Evolutionary conservation across 2,329 filamentous ascomycete species (phyloP).

Genomic region (Cryphonectria parasitica): DNA sequence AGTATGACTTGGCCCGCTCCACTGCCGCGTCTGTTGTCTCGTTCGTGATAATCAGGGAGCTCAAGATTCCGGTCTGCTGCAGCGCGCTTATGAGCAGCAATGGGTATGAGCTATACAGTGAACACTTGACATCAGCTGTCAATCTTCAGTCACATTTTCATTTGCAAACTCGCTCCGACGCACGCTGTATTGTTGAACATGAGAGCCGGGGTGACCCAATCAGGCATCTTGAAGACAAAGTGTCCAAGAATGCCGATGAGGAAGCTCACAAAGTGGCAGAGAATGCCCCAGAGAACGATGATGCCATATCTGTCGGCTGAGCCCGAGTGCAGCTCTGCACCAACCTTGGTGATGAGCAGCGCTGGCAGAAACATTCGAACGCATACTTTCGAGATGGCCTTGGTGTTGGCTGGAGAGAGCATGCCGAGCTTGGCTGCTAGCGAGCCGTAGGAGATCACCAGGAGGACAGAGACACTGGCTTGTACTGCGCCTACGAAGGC

Average conservation of each 20-base stretch:
- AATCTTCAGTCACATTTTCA: not conserved
- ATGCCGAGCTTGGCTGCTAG: conserved; percentile 45
- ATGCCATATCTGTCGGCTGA: conserved; percentile 44
- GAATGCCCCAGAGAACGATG: conserved; percentile 47
- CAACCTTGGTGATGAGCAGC: conserved; percentile 50
- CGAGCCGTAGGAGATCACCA: conserved; percentile 50
- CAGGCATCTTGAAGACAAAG: conserved; percentile 45
- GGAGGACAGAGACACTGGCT: conserved; percentile 50
- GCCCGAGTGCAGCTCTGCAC: conserved; percentile 44
- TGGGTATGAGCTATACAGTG: conserved; percentile 41
- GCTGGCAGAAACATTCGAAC: conserved; percentile 53
- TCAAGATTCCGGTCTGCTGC: conserved; percentile 58
- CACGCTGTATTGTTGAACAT: conserved; percentile 54
- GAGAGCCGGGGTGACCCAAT: conserved; percentile 48
- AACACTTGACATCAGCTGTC: not conserved
- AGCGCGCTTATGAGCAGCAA: conserved; percentile 48
- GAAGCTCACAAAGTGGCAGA: conserved; percentile 46
- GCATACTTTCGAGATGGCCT: conserved; percentile 50
- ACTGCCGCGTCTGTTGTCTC: conserved; percentile 53
- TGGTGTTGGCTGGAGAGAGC: conserved; percentile 42
- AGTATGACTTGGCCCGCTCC: conserved; percentile 64
- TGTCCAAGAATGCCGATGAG: conserved; percentile 44
- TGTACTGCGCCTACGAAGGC: conserved; percentile 42
- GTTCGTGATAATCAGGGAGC: conserved; percentile 46
- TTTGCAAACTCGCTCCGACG: not conserved